phyloP scores from a whole-genome alignment of 2,329 filamentous ascomycete species.

The Sclerotinia minor region DNA sequence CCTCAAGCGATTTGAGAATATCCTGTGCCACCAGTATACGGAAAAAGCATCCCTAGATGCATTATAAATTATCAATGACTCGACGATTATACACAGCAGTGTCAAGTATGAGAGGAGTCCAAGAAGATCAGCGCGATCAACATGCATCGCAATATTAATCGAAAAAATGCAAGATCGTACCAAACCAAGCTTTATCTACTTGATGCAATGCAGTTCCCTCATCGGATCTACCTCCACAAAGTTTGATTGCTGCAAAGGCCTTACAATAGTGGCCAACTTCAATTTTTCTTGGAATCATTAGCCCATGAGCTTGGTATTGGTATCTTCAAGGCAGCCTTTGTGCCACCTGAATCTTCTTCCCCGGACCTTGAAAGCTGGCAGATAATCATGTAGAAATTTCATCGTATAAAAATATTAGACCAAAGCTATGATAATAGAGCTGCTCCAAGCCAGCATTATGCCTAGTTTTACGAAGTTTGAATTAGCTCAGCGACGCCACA shows the following conservation, averaged over 20 bases:
- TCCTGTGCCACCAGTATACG: neutral
- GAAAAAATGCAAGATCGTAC: neutral
- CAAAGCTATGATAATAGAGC: neutral
- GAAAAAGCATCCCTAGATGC: neutral
- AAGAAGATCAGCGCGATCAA: neutral
- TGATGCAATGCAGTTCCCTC: neutral
- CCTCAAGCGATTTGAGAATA: neutral
- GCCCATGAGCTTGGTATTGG: constrained; percentile 3
- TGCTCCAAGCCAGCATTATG: neutral
- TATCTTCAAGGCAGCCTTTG: neutral
- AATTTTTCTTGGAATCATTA: neutral
- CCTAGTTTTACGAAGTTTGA: neutral
- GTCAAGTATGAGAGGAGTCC: neutral
- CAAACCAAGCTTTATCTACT: neutral
- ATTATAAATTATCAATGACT: neutral
- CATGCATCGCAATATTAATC: neutral
- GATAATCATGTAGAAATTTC: neutral
- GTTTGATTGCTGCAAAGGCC: neutral
- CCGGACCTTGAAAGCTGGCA: neutral
- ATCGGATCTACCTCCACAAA: neutral
- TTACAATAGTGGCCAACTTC: too few species aligned
- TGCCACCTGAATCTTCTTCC: neutral
- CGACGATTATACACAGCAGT: neutral
- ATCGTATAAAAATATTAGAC: neutral
- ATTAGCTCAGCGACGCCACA: too few species aligned